phyloP scores from a whole-genome alignment of 768 basidiomycete species.

The Bullera alba region DNA sequence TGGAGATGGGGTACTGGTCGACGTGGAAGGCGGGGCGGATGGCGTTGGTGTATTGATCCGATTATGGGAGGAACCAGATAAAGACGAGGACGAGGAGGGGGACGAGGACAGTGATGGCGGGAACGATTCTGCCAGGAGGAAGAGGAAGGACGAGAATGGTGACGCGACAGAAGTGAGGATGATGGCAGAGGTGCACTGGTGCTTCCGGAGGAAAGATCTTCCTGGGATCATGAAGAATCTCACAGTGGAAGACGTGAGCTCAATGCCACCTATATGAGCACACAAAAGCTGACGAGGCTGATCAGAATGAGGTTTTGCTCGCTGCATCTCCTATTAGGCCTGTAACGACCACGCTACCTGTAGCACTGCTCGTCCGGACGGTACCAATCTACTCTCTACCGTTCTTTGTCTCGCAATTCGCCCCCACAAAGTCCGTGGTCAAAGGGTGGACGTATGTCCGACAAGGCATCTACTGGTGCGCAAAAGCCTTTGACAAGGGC shows the following conservation, averaged over 20 bases:
- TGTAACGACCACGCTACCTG: conserved; percentile 32
- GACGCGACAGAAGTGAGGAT: conserved; percentile 20
- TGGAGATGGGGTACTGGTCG: conserved; percentile 40
- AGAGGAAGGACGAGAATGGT: conserved; percentile 5
- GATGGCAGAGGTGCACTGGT: conserved; percentile 45
- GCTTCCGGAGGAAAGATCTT: conserved; percentile 38
- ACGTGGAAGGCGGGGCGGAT: conserved; percentile 32
- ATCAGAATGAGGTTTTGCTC: conserved; percentile 42
- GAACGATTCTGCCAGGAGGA: conserved; percentile 14
- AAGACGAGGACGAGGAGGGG: conserved; percentile 6
- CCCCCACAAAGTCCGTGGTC: conserved; percentile 20
- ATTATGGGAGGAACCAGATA: conserved; percentile 35
- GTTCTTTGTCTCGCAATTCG: conserved; percentile 32
- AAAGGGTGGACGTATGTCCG: conserved; percentile 36
- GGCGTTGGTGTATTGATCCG: conserved; percentile 38
- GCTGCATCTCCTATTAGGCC: conserved; percentile 34
- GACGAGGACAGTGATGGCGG: conserved; percentile 9
- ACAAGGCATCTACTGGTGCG: conserved; percentile 37
- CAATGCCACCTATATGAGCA: background rate
- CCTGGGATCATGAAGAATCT: conserved; percentile 42
- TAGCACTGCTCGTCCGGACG: conserved; percentile 18
- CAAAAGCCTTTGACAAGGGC: conserved; percentile 34
- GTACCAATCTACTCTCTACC: conserved; percentile 33
- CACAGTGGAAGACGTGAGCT: conserved; percentile 39
- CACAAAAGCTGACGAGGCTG: background rate